A percentile compares a stretch with the other conserved stretches of the same genome.
Evolutionary conservation across 352 stramenopile species (phyloP).

Genomic region (Pythium volutum): DNA sequence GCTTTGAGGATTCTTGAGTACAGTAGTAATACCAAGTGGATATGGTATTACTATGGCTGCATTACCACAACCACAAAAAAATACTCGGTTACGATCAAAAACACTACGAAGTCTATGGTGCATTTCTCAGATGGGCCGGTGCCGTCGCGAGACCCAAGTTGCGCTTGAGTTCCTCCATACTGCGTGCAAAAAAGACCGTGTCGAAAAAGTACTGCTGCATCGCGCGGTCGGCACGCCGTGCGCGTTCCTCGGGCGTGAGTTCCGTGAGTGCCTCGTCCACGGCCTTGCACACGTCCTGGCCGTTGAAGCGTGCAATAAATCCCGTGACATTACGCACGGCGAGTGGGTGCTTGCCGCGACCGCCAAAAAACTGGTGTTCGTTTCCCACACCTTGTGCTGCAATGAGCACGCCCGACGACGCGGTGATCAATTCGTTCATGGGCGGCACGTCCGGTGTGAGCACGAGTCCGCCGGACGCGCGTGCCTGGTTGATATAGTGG

Average conservation of each 20-base stretch:
- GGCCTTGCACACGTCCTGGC: conserved; percentile 36
- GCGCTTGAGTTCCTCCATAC: conserved; percentile 40
- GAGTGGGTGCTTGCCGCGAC: conserved; percentile 8
- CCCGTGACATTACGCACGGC: conserved; percentile 36
- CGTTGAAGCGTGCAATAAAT: conserved; percentile 39
- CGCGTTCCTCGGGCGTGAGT: conserved; percentile 31
- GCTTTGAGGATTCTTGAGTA: not conserved
- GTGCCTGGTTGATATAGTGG: conserved; percentile 72
- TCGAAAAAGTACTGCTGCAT: conserved; percentile 63
- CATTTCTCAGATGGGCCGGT: conserved; percentile 12
- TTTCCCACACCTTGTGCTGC: conserved; percentile 25
- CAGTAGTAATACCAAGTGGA: not conserved
- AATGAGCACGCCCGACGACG: conserved; percentile 44
- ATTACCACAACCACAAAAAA: not conserved
- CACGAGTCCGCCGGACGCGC: conserved; percentile 40
- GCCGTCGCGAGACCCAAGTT: conserved; percentile 1
- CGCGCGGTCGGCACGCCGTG: conserved; percentile 28
- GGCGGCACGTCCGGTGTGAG: conserved; percentile 51
- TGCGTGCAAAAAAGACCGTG: conserved; percentile 59
- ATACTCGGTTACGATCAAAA: no score
- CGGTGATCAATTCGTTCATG: conserved; percentile 65
- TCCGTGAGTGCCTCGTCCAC: conserved; percentile 37
- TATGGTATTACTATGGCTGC: not conserved
- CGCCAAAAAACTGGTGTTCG: conserved; percentile 50
- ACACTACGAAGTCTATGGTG: no score